Percentiles rank a stretch among this genome's conserved stretches.
Conservation (phyloP, 257 asterid genomes). For the Solanum ahanhuiri region DNA sequence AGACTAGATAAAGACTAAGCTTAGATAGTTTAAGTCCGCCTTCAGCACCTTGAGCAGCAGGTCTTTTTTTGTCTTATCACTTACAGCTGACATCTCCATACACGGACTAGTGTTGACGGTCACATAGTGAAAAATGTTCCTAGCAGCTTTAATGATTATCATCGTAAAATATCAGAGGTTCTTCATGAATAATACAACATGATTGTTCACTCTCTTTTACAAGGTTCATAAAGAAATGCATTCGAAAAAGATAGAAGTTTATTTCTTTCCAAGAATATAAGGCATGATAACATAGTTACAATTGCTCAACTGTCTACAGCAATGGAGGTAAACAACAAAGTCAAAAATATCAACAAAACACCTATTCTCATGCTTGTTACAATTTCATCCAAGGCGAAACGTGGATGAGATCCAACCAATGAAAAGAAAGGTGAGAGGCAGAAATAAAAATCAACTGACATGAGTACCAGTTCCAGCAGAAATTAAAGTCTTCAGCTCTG, state of each 20-base stretch:
- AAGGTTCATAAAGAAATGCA: not conserved
- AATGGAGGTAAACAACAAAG: not conserved
- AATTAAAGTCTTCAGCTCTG: conserved; percentile 32
- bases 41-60: not conserved
- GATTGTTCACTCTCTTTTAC: not conserved
- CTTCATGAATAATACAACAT: not conserved
- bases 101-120: not conserved
- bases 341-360: not conserved
- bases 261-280: conserved; percentile 5
- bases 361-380: conserved; percentile 8
- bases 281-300: conserved; percentile 11
- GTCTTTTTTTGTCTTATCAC: not conserved
- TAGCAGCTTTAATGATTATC: not conserved
- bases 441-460: not conserved
- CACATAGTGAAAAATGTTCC: not conserved
- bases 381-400: not conserved
- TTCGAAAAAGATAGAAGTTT: not conserved
- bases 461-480: conserved; percentile 14
- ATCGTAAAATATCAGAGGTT: not conserved
- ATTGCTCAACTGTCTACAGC: not conserved
- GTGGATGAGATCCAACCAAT: conserved; percentile 4
- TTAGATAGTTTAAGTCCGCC: not conserved
- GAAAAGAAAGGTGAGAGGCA: not conserved
- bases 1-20: not conserved
- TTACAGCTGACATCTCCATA: not conserved